Evolutionary conservation across 129 eudicot genomes (phyloP), one percentile per base, ranked within the genome.

Genomic region (Flaveria sonorensis): DNA sequence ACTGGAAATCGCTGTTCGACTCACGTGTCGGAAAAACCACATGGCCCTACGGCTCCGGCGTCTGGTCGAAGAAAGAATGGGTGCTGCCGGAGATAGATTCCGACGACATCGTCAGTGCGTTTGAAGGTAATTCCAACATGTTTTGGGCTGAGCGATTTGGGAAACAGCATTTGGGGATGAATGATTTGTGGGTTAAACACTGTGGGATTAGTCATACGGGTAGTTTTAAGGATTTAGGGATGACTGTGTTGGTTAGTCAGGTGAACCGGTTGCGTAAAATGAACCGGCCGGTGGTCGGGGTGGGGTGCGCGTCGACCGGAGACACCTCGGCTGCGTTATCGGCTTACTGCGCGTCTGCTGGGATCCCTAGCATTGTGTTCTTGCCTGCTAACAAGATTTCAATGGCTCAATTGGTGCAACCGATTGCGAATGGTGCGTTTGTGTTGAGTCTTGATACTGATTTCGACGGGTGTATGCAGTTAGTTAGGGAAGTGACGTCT

Each of bases 41-140:
- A 0, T 91, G 97, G 97, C 97, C 97, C 1, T 88, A 91, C n/a
- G 97, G 97, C 0, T 88, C 94, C 16, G 92, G 97, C 1, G 97
- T 91, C 0, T 91, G 97, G 97, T 87, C 92, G 15, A 91, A 91
- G 57, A 91, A 91, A 19, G 97, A 91, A 53, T 91, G 93, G 97
- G 97, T 88, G 21, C 36, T 91, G 7, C 93, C 97, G 4, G 93
- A 86, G 56, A 86, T 91, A 7, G 81, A 86, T 68, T 19, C 73
- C 15, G 93, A 88, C 6, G 97, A 91, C 48, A 88, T 90, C 9
- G 86, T 90, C 5, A 81, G 87, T 61, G 92, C 92, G 0, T 90
- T 90, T 23, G 96, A 90, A 67, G 92, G 92, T 3, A 87, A 90
- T 23, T 81, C 90, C 0, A 90, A 90, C 36, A 83, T 90, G 19